phyloP scores from a whole-genome alignment of 2,329 filamentous ascomycete genomes.

The Nemania sp. region DNA sequence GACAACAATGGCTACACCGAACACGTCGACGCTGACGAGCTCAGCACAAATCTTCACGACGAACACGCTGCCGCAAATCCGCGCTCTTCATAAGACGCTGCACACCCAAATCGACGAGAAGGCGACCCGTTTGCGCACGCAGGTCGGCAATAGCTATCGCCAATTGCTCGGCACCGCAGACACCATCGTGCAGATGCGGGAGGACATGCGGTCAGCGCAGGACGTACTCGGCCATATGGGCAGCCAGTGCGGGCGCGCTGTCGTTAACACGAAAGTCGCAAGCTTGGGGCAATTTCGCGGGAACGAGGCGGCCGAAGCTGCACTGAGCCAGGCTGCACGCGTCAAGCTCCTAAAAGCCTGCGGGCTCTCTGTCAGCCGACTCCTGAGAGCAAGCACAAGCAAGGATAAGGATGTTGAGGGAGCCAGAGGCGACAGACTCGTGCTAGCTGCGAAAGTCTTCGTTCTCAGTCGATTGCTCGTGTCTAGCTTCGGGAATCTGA shows the following conservation, averaged over 20 bases:
- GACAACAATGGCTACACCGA: constrained; percentile 43
- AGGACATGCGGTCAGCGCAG: constrained; percentile 75
- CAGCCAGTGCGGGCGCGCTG: constrained; percentile 72
- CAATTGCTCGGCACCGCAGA: constrained; percentile 90
- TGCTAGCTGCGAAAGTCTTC: constrained; percentile 69
- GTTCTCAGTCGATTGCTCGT: constrained; percentile 75
- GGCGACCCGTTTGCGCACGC: constrained; percentile 62
- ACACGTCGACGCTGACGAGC: constrained; percentile 52
- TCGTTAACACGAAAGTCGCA: constrained; percentile 67
- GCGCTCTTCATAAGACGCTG: constrained; percentile 62
- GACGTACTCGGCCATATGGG: constrained; percentile 72
- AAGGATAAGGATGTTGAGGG: constrained; percentile 18
- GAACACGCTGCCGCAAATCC: constrained; percentile 65
- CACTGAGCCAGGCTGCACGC: constrained; percentile 44
- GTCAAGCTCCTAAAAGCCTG: constrained; percentile 57
- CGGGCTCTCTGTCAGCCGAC: constrained; percentile 50
- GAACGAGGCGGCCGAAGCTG: constrained; percentile 30
- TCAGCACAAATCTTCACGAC: constrained; percentile 58
- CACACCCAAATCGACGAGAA: constrained; percentile 65
- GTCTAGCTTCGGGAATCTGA: constrained; percentile 66
- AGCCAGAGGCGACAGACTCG: constrained; percentile 53
- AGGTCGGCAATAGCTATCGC: constrained; percentile 74
- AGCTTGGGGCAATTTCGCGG: constrained; percentile 56
- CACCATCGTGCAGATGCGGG: constrained; percentile 88
- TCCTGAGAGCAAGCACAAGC: constrained; percentile 48